phyloP scores from a whole-genome alignment of 208 protist species.

The Trypanosoma brucei region DNA sequence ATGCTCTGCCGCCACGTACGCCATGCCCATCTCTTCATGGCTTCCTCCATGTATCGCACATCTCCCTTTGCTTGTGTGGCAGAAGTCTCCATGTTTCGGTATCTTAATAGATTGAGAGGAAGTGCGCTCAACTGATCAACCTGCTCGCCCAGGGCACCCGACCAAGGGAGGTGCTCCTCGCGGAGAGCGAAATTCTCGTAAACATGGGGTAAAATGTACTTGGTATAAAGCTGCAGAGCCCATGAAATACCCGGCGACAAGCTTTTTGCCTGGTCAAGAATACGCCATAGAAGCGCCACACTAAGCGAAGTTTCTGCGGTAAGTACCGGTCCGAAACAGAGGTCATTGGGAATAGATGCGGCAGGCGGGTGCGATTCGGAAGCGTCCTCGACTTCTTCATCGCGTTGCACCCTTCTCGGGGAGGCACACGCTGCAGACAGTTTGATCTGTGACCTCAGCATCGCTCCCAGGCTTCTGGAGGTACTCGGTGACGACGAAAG shows the following conservation, averaged over 20 bases:
- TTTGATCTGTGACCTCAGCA: slow-evolving; percentile 14
- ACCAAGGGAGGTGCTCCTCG: slow-evolving; percentile 30
- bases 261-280: slow-evolving; percentile 55
- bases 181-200: slow-evolving; percentile 57
- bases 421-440: slow-evolving; percentile 4
- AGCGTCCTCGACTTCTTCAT: neutral
- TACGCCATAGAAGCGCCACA: slow-evolving; percentile 61
- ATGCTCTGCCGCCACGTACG: slow-evolving; percentile 57
- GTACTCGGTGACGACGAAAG: slow-evolving; percentile 1
- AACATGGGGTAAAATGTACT: slow-evolving; percentile 75
- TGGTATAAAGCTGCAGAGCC: slow-evolving; percentile 52
- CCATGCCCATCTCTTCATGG: slow-evolving; percentile 68
- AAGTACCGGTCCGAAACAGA: slow-evolving; percentile 49
- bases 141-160: slow-evolving; percentile 66
- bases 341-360: slow-evolving; percentile 55
- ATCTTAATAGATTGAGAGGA: slow-evolving; percentile 37
- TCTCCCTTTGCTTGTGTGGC: slow-evolving; percentile 47
- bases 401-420: neutral
- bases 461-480: slow-evolving; percentile 9
- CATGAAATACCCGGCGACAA: slow-evolving; percentile 51
- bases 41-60: slow-evolving; percentile 47
- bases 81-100: slow-evolving; percentile 22
- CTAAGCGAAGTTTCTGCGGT: slow-evolving; percentile 56
- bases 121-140: slow-evolving; percentile 56
- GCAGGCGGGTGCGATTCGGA: slow-evolving; percentile 17